Conservation (phyloP, 2,329 filamentous ascomycete species). For the Stachybotrys chartarum region DNA sequence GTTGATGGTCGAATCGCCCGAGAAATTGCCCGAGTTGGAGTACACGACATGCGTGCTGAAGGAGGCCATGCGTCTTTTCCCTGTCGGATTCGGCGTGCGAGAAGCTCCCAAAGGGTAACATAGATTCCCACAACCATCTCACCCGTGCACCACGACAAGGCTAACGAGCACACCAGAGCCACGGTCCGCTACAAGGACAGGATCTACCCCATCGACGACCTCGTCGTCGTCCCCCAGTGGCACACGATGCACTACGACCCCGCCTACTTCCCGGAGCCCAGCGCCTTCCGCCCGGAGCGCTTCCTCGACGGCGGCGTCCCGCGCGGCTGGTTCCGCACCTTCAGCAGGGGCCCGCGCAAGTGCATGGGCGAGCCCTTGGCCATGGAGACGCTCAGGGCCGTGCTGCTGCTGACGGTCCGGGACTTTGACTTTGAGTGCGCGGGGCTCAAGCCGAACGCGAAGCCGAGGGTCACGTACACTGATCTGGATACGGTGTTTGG, state of each 20-base stretch:
- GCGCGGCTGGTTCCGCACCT: conserved; percentile 15
- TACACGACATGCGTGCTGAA: conserved; percentile 49
- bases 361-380: conserved; percentile 30
- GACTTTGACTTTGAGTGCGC: conserved; percentile 17
- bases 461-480: conserved; percentile 11
- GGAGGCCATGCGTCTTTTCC: conserved; percentile 45
- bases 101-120: conserved; percentile 9
- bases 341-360: conserved; percentile 26
- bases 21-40: conserved; percentile 38
- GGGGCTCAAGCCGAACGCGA: conserved; percentile 8
- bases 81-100: conserved; percentile 35
- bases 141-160: not conserved
- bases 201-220: conserved; percentile 26
- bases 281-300: conserved; percentile 33
- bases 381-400: conserved; percentile 22
- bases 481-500: conserved; percentile 15
- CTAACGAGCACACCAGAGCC: conserved; percentile 9
- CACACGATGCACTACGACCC: conserved; percentile 20
- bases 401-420: conserved; percentile 12
- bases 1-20: conserved; percentile 29
- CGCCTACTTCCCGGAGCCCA: conserved; percentile 27
- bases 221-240: conserved; percentile 9
- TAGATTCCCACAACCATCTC: not conserved
- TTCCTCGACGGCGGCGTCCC: conserved; percentile 20
- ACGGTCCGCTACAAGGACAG: conserved; percentile 30